phyloP scores from a whole-genome alignment of 805 yeast species.

The Priceomyces castillae region DNA sequence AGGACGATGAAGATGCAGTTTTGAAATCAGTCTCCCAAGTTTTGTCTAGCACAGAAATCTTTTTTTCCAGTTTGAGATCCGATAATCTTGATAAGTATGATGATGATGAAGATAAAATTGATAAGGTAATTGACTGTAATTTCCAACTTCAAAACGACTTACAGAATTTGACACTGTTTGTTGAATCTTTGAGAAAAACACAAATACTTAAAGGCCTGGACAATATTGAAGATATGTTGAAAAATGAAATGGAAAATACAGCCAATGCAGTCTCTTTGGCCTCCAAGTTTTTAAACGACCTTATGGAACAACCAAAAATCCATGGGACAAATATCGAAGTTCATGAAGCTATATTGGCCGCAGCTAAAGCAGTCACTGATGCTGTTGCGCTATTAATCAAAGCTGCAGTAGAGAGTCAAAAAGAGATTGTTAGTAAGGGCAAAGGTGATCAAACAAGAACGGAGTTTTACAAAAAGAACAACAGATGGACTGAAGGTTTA shows the following conservation, averaged over 20 bases:
- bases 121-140: constrained; percentile 72
- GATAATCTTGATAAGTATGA: constrained; percentile 46
- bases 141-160: constrained; percentile 69
- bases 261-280: constrained; percentile 70
- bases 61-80: constrained; percentile 58
- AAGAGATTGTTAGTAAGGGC: constrained; percentile 74
- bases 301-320: constrained; percentile 52
- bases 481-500: constrained; percentile 91
- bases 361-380: constrained; percentile 77
- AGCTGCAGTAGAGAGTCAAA: constrained; percentile 78
- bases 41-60: constrained; percentile 60
- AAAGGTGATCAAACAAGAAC: constrained; percentile 63
- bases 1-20: constrained; percentile 54
- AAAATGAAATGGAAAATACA: constrained; percentile 68
- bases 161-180: constrained; percentile 53
- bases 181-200: constrained; percentile 50
- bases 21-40: constrained; percentile 49
- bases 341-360: constrained; percentile 71
- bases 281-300: constrained; percentile 51
- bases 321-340: constrained; percentile 61
- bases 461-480: constrained; percentile 81
- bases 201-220: constrained; percentile 34
- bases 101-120: constrained; percentile 66
- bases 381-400: constrained; percentile 70
- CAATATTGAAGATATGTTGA: constrained; percentile 69